A percentile compares a stretch with the other conserved stretches of the same genome.
Conservation (phyloP, 225 moss, liverwort and hornwort species). For the Pleurozium schreberi region DNA sequence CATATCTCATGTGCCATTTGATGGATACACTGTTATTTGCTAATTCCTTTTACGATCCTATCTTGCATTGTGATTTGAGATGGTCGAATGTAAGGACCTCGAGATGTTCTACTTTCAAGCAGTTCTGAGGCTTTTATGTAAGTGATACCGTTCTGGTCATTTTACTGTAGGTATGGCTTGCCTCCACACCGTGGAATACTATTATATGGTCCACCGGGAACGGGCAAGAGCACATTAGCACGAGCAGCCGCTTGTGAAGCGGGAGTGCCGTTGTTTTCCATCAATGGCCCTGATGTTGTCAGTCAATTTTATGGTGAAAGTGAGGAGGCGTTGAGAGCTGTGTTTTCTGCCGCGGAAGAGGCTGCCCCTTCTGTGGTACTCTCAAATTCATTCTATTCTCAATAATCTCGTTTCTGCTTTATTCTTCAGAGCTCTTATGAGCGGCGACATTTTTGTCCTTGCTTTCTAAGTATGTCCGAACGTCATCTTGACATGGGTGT, state of each 20-base stretch:
- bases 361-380: slow-evolving; percentile 89
- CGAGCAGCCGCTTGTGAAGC: slow-evolving; percentile 97
- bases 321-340: slow-evolving; percentile 64
- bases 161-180: slow-evolving; percentile 62
- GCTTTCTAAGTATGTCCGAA: background rate
- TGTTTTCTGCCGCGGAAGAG: slow-evolving; percentile 63
- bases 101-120: background rate
- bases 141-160: background rate
- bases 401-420: background rate
- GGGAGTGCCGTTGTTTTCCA: slow-evolving; percentile 64
- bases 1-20: background rate
- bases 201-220: slow-evolving; percentile 89
- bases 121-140: background rate
- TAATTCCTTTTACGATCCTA: background rate
- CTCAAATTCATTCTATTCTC: background rate
- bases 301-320: slow-evolving; percentile 93
- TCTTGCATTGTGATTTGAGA: background rate
- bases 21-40: background rate
- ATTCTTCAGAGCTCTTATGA: background rate
- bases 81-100: background rate
- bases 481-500: background rate
- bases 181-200: slow-evolving; percentile 78
- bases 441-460: background rate
- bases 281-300: slow-evolving; percentile 92
- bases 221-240: slow-evolving; percentile 91